These are phyloP conservation scores for Cladosporium sp. DNA, from an alignment of 2,329 filamentous ascomycete genomes.

Conservation along the genomic window DNA sequence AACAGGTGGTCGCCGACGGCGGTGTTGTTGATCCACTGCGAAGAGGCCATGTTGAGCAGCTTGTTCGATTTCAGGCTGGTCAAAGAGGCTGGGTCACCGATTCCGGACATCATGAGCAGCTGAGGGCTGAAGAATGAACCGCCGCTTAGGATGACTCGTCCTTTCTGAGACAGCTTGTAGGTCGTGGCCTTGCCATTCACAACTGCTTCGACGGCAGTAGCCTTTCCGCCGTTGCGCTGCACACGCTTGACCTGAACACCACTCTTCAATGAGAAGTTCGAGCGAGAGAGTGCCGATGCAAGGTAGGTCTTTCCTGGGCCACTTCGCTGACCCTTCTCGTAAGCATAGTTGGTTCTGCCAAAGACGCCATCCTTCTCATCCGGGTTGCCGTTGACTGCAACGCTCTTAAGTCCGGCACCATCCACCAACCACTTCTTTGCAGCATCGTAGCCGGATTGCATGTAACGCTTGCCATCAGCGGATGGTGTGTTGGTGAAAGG, in stretches of 20 bases:
- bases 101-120: conserved; percentile 60
- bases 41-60: conserved; percentile 37
- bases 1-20: conserved; percentile 54
- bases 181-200: conserved; percentile 40
- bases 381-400: conserved; percentile 49
- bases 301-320: conserved; percentile 54
- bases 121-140: conserved; percentile 60
- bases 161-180: conserved; percentile 33
- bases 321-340: conserved; percentile 51
- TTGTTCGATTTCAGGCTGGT: conserved; percentile 39
- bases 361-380: conserved; percentile 52
- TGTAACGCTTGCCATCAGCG: conserved; percentile 46
- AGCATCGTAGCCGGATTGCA: conserved; percentile 51
- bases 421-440: conserved; percentile 54
- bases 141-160: conserved; percentile 56
- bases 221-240: conserved; percentile 41
- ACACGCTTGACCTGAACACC: conserved; percentile 49
- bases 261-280: conserved; percentile 49
- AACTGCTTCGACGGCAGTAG: conserved; percentile 46
- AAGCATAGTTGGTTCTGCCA: conserved; percentile 51
- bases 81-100: conserved; percentile 41
- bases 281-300: conserved; percentile 44
- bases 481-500: conserved; percentile 49
- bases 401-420: conserved; percentile 49
- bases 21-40: conserved; percentile 53